Conservation (phyloP, 768 basidiomycete species). For the Leccinellum albellum region DNA sequence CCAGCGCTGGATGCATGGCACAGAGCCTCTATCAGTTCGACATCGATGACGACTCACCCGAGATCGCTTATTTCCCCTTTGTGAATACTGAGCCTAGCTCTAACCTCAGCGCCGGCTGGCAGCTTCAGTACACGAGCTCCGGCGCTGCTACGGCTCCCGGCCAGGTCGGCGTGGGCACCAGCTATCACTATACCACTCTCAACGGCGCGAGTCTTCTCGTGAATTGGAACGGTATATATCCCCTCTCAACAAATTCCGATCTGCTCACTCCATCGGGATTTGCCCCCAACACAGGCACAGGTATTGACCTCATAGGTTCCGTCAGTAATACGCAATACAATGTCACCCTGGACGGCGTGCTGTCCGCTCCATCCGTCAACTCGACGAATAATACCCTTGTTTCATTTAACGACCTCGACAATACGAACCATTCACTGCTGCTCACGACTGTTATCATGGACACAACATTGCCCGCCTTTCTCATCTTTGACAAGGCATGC, state of each 20-base stretch:
- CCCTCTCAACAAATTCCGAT: neutral
- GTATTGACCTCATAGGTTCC: conserved; percentile 57
- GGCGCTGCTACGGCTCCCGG: conserved; percentile 45
- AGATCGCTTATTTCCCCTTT: conserved; percentile 58
- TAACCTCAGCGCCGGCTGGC: conserved; percentile 60
- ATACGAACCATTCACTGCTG: conserved; percentile 51
- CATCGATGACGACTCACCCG: conserved; percentile 67
- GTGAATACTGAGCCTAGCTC: conserved; percentile 49
- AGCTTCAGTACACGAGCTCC: conserved; percentile 52
- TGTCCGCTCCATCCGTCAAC: conserved; percentile 24
- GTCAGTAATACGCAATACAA: conserved; percentile 42
- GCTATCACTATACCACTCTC: conserved; percentile 58
- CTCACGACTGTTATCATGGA: conserved; percentile 45
- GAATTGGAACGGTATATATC: conserved; percentile 55
- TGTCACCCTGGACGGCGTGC: conserved; percentile 49
- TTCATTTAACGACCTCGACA: conserved; percentile 42
- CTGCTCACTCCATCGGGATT: conserved; percentile 1
- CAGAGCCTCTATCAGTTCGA: conserved; percentile 32
- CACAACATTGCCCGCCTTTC: conserved; percentile 33
- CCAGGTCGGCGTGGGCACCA: conserved; percentile 50
- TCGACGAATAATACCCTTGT: conserved; percentile 43
- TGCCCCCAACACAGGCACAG: conserved; percentile 47
- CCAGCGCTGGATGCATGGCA: conserved; percentile 34
- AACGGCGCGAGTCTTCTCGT: conserved; percentile 56
- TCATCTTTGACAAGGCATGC: conserved; percentile 58